A percentile compares a stretch with the other conserved stretches of the same genome.
These are phyloP conservation scores for Xylaria telfairii DNA, from an alignment of 495 filamentous ascomycete species.

Conservation along the genomic window DNA sequence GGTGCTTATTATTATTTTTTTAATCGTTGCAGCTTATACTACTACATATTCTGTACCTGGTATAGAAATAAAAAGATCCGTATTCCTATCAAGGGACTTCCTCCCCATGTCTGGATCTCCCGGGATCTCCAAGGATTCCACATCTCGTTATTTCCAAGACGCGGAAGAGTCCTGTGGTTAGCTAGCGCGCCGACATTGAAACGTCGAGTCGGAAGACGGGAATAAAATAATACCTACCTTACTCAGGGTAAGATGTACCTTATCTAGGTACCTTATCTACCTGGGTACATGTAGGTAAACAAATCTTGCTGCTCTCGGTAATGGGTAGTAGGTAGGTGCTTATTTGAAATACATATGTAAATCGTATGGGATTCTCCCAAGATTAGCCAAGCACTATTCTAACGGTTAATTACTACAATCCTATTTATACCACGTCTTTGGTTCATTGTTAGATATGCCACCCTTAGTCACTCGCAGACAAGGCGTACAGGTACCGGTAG, in stretches of 20 bases:
- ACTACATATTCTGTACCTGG: too few species aligned
- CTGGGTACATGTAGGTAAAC: too few species aligned
- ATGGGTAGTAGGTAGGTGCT: not conserved
- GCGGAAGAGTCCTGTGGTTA: not conserved
- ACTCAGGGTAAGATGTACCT: too few species aligned
- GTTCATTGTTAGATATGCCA: not conserved
- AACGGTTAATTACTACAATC: not conserved
- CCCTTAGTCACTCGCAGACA: not conserved
- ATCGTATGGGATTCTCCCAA: not conserved
- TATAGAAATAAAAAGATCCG: not conserved
- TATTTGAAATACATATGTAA: constrained; percentile 5
- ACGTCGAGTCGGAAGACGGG: not conserved
- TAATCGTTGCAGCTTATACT: not conserved
- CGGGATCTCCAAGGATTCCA: constrained; percentile 9
- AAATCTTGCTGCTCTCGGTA: too few species aligned
- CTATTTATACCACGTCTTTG: not conserved
- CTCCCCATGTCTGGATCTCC: not conserved
- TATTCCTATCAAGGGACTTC: not conserved
- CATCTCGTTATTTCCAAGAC: not conserved
- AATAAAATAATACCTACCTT: not conserved
- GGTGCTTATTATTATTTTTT: not conserved
- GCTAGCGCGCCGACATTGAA: constrained; percentile 6
- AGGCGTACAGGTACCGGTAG: too few species aligned
- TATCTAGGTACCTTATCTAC: too few species aligned
- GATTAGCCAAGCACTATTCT: not conserved